Evolutionary conservation across 2,329 filamentous ascomycete species (phyloP), one percentile per base, ranked within the genome.

Genomic region (Penicillium sp.): DNA sequence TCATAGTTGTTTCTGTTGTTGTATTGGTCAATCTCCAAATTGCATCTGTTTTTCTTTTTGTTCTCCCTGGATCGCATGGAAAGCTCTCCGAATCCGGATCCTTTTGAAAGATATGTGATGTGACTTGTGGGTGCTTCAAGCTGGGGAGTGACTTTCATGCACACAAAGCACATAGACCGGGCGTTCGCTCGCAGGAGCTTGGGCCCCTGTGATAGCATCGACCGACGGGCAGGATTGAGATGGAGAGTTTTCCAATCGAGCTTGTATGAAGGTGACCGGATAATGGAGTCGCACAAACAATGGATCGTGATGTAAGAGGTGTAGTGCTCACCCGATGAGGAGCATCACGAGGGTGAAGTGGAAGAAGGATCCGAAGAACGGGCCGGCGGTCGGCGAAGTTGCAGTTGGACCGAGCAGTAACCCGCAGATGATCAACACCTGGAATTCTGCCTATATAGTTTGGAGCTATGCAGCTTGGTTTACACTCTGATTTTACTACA

Each of bases 71-170:
- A 51, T 51, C 24, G 51, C 37, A 19, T 22, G 13, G 15, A 3
- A 30, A 22, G 15, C 45, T 30, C 28, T 17, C 26, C 15, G 22
- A 19, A 44, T 53, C n/a, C 26, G 15, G 17, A 15, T 30, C 37
- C 12, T 4, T 17, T 33, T 5, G 9, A 6, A 24, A 47, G 8
- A 10, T 44, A 57, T 67, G 67, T 67, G 64, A 69, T 70, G 68
- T 70, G 68, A 69, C 53, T 28, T 35, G 51, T 22, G 59, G 60
- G 56, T 63, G 62, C 60, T 63, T 51, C 54, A 57, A 59, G 45
- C 38, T 44, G 42, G 55, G 58, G 54, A 37, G 37, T 47, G 56
- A 38, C 63, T 61, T 45, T 63, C 47, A 57, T 66, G 65, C 65
- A 66, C 65, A 53, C 59, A 22, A 63, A 22, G 63, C 65, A 61